Evolutionary conservation across 192 early-diverging fungal genomes (phyloP), one percentile per base, ranked within the genome.

Genomic region (Coemansia sp.): DNA sequence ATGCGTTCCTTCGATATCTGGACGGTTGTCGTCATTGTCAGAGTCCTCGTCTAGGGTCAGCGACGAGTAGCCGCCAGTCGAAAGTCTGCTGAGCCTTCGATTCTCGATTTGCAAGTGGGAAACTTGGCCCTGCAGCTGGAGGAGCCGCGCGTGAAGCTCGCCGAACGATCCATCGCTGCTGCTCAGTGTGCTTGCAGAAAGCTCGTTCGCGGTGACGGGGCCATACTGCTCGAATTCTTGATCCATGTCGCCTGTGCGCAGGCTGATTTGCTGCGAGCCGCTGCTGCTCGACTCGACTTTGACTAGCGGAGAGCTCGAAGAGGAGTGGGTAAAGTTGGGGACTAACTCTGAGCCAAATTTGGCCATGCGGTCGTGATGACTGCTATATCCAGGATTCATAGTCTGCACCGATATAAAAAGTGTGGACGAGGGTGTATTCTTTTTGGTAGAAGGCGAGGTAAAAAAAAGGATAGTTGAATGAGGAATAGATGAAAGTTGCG

Each of bases 81-180:
- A 38, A 24, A 38, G 58, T 2, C 36, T 3, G 58, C 58, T 39
- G 32, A 59, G 58, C 6, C 31, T 15, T 6, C 11, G 17, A 37
- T 59, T 59, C 20, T 59, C 32, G n/a, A n/a, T 20, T 37, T 32
- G 22, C 17, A 59, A 22, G 37, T 59, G 20, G 36, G n/a, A 27
- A 5, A 59, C 58, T 22, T 59, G 58, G 37, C 12, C 12, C 20
- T 59, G 58, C 58, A 59, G 37, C 37, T 59, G 20, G 37, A 38
- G 36, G 19, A 59, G 58, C 58, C 37, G 58, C 0, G 45, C 22
- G 45, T 47, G 45, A 24, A 47, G 22, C 11, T 47, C 45, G 22
- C 22, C 45, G 10, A 47, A 47, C 19, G 45, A 47, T 24, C 45
- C 45, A 47, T 47, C 45, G 45, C 10, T 47, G 22, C 22, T 47